Evolutionary conservation across 352 stramenopile genomes (phyloP), one percentile per base, ranked within the genome.

Genomic region (Pythium phragmitis): DNA sequence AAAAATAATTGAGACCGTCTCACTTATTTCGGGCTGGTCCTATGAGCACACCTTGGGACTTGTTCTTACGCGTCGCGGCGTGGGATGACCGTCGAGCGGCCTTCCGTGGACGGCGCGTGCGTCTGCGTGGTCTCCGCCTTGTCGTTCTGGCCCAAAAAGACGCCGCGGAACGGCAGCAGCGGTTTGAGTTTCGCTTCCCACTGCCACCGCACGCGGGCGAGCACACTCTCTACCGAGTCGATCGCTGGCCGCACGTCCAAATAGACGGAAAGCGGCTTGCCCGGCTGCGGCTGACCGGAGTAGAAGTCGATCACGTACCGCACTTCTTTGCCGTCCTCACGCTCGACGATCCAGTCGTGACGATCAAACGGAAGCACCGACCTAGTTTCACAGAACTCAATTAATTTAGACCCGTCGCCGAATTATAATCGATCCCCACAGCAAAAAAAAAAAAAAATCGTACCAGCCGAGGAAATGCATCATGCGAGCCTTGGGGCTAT

Each of bases 241-340:
- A 98, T 70, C 1, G 97, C 97, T 9, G 97, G 97, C 47, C 97
- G 84, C 19, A 99, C 97, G 75, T 99, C 97, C 49, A 99, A 77
- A 58, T 98, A 91, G 48, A 99, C 94, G 17, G 85, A 97, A 28
- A 98, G 84, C 36, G 82, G 84, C 28, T 79, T 82, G 8, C 85
- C 79, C 12, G 84, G 81, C 66, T 75, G 69, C 6, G 59, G 81
- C 80, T 98, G 94, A 55, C 98, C 95, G 33, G 97, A 91, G 76
- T 99, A 99, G 73, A 99, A 99, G 79, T 99, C 97, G 80, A 99
- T 99, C 42, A 99, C 88, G 74, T 99, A 99, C 34, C 97, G 90
- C 53, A 98, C 89, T 68, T 98, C 86, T 52, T 90, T 87, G 53
- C 91, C 91, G 47, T 88, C 81, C 26, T 77, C 68, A 55, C 95